These are phyloP conservation scores for Boletus albobrunnescens DNA, from an alignment of 1,284 basidiomycete species.

Conservation along the genomic window DNA sequence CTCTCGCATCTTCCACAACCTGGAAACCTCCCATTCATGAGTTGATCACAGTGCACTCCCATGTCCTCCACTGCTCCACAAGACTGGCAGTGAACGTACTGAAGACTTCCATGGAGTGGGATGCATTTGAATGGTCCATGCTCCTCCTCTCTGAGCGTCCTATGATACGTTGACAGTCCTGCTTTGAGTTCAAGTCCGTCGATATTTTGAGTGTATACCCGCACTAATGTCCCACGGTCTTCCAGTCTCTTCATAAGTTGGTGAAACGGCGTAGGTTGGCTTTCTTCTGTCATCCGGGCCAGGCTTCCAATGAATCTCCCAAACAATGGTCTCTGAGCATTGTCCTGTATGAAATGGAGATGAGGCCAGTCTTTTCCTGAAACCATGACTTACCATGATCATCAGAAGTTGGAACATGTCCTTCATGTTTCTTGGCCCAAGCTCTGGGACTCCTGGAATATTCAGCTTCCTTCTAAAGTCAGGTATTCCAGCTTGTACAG, in stretches of 20 bases:
- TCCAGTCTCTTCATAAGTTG: slow-evolving; percentile 10
- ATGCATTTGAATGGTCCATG: background rate
- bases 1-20: background rate
- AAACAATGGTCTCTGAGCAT: background rate
- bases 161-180: slow-evolving; percentile 10
- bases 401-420: background rate
- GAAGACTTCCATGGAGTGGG: background rate
- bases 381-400: background rate
- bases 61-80: background rate
- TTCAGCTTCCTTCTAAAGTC: background rate
- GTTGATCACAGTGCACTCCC: background rate
- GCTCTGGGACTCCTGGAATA: background rate
- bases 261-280: slow-evolving; percentile 12
- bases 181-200: slow-evolving; percentile 11
- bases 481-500: background rate
- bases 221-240: background rate
- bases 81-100: background rate
- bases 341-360: background rate
- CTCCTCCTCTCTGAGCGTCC: background rate
- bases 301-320: background rate
- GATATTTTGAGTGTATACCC: slow-evolving; percentile 16
- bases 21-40: background rate
- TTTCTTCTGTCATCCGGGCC: background rate
- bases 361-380: too few species aligned
- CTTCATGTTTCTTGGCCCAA: background rate